phyloP scores from a whole-genome alignment of 2,329 filamentous ascomycete species.

The Talaromyces atroroseus region DNA sequence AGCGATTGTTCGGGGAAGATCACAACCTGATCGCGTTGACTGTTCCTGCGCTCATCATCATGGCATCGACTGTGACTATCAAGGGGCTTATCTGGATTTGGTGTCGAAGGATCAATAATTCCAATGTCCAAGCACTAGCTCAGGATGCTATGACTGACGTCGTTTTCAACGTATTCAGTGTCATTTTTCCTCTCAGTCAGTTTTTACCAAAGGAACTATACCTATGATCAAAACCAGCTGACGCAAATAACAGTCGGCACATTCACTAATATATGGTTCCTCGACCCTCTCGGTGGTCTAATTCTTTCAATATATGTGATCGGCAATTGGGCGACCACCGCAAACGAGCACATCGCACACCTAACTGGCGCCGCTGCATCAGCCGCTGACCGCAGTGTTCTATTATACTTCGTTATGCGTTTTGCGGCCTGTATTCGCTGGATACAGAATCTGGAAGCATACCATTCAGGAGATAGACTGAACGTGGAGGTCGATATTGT shows the following conservation, averaged over 20 bases:
- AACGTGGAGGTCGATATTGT: conserved; percentile 60
- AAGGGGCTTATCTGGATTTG: conserved; percentile 81
- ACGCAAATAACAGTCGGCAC: conserved; percentile 25
- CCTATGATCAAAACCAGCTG: neutral
- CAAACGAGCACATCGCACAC: conserved; percentile 58
- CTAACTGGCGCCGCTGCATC: conserved; percentile 59
- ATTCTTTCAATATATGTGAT: conserved; percentile 57
- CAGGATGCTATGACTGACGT: conserved; percentile 70
- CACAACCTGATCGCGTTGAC: conserved; percentile 68
- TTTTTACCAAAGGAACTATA: neutral
- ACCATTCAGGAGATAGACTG: conserved; percentile 57
- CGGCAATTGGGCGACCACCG: conserved; percentile 57
- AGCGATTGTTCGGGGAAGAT: conserved; percentile 52
- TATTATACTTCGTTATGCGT: conserved; percentile 88
- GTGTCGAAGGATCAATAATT: conserved; percentile 81
- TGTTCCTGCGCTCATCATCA: conserved; percentile 68
- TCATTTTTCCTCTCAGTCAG: conserved; percentile 68
- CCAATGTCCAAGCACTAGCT: conserved; percentile 73
- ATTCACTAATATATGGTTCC: conserved; percentile 47
- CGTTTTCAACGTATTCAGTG: conserved; percentile 84
- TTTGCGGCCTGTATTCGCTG: conserved; percentile 79
- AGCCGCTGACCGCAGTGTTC: conserved; percentile 62
- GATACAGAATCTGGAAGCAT: conserved; percentile 57
- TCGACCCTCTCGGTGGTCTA: conserved; percentile 58
- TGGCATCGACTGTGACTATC: conserved; percentile 74